These are phyloP conservation scores for Vinca minor DNA, from an alignment of 257 asterid genomes.

Conservation along the genomic window DNA sequence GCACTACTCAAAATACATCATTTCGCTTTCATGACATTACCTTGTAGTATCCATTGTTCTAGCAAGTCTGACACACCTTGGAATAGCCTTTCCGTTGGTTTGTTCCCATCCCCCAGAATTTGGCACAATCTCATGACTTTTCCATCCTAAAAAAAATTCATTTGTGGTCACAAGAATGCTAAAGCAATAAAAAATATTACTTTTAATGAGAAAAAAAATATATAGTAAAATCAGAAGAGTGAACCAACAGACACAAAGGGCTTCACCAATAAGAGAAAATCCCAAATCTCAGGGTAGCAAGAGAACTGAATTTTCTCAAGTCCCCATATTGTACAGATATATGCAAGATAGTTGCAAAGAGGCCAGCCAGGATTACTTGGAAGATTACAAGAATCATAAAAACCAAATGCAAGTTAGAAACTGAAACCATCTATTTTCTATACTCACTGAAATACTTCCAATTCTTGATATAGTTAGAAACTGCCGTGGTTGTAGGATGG, in stretches of 20 bases:
- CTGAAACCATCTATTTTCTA: background rate
- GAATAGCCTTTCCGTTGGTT: conserved; percentile 45
- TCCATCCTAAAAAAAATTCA: conserved; percentile 38
- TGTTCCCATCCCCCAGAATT: conserved; percentile 81
- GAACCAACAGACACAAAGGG: conserved; percentile 43
- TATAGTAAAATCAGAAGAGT: conserved; percentile 18
- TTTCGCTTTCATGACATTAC: conserved; percentile 29
- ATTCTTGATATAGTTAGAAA: background rate
- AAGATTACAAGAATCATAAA: conserved; percentile 82
- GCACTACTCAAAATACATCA: conserved; percentile 4
- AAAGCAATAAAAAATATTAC: background rate
- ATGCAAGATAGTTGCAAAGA: conserved; percentile 71
- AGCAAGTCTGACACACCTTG: conserved; percentile 79
- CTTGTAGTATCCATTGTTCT: conserved; percentile 86
- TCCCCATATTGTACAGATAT: conserved; percentile 59
- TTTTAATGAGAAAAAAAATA: conserved; percentile 9
- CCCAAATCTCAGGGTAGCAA: conserved; percentile 82
- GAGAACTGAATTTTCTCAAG: conserved; percentile 52
- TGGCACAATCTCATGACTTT: conserved; percentile 40
- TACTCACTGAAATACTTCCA: background rate
- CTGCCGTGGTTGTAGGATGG: background rate
- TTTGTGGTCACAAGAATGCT: conserved; percentile 19
- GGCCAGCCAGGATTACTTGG: conserved; percentile 95
- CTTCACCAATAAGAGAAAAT: conserved; percentile 81
- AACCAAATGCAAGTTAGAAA: conserved; percentile 58